phyloP scores from a whole-genome alignment of 306 rosid species.

The Castanea mollissima region DNA sequence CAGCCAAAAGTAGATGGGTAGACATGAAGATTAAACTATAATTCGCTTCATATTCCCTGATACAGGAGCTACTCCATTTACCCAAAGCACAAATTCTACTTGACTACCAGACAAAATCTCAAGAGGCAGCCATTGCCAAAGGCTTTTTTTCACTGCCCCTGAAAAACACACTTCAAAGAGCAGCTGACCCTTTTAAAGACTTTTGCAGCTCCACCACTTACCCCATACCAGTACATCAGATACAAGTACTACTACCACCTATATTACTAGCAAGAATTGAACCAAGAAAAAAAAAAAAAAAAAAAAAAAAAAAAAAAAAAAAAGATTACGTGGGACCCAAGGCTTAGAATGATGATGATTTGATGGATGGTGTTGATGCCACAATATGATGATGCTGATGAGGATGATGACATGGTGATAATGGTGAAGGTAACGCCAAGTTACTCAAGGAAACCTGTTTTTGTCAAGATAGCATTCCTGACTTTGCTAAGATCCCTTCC shows the following conservation, averaged over 20 bases:
- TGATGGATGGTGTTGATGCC: conserved; percentile 7
- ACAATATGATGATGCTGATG: conserved; percentile 21
- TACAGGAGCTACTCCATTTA: conserved; percentile 1
- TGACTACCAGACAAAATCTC: conserved; percentile 38
- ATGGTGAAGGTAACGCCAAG: neutral
- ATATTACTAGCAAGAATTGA: neutral
- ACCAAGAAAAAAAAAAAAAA: neutral
- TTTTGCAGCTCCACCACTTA: neutral
- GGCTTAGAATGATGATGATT: conserved; percentile 7
- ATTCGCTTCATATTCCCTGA: neutral
- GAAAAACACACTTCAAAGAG: conserved; percentile 18
- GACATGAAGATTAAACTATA: neutral
- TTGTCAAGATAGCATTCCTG: conserved; percentile 71
- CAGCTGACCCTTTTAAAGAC: conserved; percentile 21
- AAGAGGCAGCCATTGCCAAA: conserved; percentile 31
- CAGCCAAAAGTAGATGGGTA: neutral
- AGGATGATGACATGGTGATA: neutral
- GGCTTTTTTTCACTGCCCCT: neutral
- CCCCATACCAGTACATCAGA: neutral
- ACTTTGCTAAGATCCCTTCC: conserved; percentile 97
- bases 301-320: conserved; percentile 4
- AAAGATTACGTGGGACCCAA: conserved; percentile 24
- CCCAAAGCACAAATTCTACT: neutral
- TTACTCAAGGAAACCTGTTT: conserved; percentile 93
- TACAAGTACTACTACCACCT: neutral